Evolutionary conservation across 306 rosid genomes (phyloP).

Genomic region (barrel medic (Medicago truncatula)): MtrunA17r5.0-ANR NC_053042.1:14910501-14911000

Average conservation of each 20-base stretch:
- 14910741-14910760: neutral
- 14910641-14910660: no score
- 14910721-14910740: neutral
- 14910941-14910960: neutral
- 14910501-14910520: neutral
- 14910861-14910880: neutral
- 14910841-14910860: no score
- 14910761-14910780: neutral
- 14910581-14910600: no score
- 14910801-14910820: neutral
- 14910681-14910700: no score
- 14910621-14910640: no score
- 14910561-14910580: no score
- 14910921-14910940: neutral
- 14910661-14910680: no score
- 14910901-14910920: neutral
- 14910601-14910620: no score
- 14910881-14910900: neutral
- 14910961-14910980: no score
- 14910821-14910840: neutral
- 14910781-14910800: neutral
- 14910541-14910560: neutral
- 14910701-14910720: neutral
- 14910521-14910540: neutral
- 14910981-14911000: no score